Evolutionary conservation across 2,329 filamentous ascomycete genomes (phyloP), one percentile per base, ranked within the genome.

Genomic region (Calonectria pseudoreteaudii): DNA sequence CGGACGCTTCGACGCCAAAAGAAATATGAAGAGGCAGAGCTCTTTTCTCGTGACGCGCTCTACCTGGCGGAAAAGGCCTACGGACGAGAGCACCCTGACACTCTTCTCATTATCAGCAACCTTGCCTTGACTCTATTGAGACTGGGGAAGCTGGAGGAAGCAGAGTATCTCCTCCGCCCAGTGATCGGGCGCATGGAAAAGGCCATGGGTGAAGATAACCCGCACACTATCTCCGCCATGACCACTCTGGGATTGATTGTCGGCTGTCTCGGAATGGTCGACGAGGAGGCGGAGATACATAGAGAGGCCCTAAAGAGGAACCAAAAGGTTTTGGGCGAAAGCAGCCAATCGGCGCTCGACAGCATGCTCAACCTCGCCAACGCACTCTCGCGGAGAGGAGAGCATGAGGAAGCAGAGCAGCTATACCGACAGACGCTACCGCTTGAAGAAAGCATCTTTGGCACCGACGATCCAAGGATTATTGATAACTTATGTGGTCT

Each of bases 341-440:
- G 18, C 6, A n/a, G 34, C 16, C 38, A 44, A 4, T 23, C 31
- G 11, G 62, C 52, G 14, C 52, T 68, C n/a, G 28, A 31, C 14
- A 60, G 28, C 30, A 60, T 69, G 52, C 20, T 49, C 23, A 69
- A 50, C 41, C 66, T 69, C 9, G 60, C 68, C 4, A 9, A 3
- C 14, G n/a, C 23, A 2, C 56, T 70, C 30, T 20, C 5, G 3
- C 13, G 28, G 0, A 50, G 26, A 20, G 71, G 75, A 7, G 66
- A 75, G 53, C 76, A 79, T 34, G 11, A 75, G 23, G 75, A 80
- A 66, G 79, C 78, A 23, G 76, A 80, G 60, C 10, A 38, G 28
- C 13, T 66, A 6, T 28, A 49, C 7, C 50, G 60, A n/a, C 38
- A 58, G 18, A 41, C 31, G 1, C 38, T 66, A 2, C 38, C 65